Percentiles rank a stretch among this genome's conserved stretches.
phyloP scores from a whole-genome alignment of 2,329 filamentous ascomycete species.

The Cercospora sp. region DNA sequence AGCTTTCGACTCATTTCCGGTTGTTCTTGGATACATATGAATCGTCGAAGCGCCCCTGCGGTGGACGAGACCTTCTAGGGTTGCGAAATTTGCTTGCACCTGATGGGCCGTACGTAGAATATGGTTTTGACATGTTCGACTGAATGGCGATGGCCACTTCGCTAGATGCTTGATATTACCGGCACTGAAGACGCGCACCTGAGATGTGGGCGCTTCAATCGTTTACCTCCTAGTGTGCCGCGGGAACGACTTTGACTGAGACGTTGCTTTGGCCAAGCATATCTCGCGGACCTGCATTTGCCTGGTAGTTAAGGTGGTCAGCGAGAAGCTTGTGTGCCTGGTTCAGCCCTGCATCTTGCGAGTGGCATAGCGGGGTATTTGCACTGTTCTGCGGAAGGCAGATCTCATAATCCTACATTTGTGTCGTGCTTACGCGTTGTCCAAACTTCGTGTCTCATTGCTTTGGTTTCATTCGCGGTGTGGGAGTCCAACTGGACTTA shows the following conservation, averaged over 20 bases:
- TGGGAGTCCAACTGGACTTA: slow-evolving; percentile 25
- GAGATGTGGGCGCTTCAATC: not conserved
- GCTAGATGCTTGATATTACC: not conserved
- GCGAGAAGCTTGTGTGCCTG: not conserved
- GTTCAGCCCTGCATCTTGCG: not conserved
- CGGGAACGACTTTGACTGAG: not conserved
- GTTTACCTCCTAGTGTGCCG: not conserved
- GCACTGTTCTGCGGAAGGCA: not conserved
- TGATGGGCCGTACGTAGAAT: not conserved
- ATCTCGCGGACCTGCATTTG: not conserved
- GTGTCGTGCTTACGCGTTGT: not conserved
- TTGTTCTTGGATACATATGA: not conserved
- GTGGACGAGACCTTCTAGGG: not conserved
- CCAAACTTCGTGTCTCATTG: slow-evolving; percentile 10
- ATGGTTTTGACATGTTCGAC: not conserved
- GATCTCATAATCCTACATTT: not conserved
- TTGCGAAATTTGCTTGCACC: not conserved
- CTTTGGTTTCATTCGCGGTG: slow-evolving; percentile 24
- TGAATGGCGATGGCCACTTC: not conserved
- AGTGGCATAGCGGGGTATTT: slow-evolving; percentile 6
- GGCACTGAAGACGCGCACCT: not conserved
- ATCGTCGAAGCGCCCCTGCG: not conserved
- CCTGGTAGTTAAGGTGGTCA: not conserved
- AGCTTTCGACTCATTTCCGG: not conserved
- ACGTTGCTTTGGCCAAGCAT: not conserved